phyloP scores from a whole-genome alignment of 2,329 filamentous ascomycete genomes.

The Pseudodiploospora longispora region DNA sequence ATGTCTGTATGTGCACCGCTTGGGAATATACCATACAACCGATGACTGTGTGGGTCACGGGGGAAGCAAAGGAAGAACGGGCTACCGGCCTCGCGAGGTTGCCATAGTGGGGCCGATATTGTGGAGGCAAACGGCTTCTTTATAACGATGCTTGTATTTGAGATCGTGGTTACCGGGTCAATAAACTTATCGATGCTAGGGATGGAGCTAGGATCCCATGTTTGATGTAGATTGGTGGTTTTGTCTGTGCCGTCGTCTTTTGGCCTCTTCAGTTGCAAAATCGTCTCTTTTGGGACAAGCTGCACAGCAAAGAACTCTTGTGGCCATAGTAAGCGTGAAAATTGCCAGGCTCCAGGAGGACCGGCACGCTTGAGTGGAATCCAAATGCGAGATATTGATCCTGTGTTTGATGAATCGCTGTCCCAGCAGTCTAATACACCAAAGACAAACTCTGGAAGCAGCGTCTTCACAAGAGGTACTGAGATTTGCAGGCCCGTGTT shows the following conservation, averaged over 20 bases:
- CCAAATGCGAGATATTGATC: slow-evolving; percentile 2
- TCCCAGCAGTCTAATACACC: slow-evolving; percentile 5
- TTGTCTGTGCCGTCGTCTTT: neutral
- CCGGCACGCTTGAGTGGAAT: slow-evolving; percentile 3
- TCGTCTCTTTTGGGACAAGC: slow-evolving; percentile 1
- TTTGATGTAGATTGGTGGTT: neutral
- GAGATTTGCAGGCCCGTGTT: slow-evolving; percentile 2
- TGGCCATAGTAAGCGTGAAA: slow-evolving; percentile 1
- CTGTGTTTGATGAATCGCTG: neutral
- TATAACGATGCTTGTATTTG: slow-evolving; percentile 4
- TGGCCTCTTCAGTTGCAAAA: neutral
- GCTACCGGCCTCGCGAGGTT: slow-evolving; percentile 3
- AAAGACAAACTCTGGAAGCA: slow-evolving; percentile 3
- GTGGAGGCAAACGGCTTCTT: slow-evolving; percentile 7
- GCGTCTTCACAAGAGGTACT: slow-evolving; percentile 2
- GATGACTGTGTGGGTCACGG: slow-evolving; percentile 2
- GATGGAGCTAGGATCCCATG: neutral
- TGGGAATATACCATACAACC: slow-evolving; percentile 5
- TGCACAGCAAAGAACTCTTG: slow-evolving; percentile 1
- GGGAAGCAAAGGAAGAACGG: slow-evolving; percentile 8
- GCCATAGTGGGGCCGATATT: slow-evolving; percentile 1
- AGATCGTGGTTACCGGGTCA: slow-evolving; percentile 4
- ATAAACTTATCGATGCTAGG: slow-evolving; percentile 1
- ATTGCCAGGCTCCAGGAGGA: neutral
- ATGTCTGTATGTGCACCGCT: neutral